Percentiles rank a stretch among this genome's conserved stretches.
Evolutionary conservation across 2,329 filamentous ascomycete species (phyloP).

Genomic region (Sclerotinia subarctica): DNA sequence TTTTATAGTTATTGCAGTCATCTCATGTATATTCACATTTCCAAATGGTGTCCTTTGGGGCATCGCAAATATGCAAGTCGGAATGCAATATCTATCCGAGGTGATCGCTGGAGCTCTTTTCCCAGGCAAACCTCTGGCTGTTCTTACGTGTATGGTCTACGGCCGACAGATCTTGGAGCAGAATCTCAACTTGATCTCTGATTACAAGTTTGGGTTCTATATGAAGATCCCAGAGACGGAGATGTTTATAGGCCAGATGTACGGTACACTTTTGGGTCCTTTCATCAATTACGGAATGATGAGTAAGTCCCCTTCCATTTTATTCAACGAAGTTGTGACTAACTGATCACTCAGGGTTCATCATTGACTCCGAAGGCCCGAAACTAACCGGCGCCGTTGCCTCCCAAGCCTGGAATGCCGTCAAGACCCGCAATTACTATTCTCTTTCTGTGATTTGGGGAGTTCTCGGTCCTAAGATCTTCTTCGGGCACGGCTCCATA

Average conservation of each 20-base stretch:
- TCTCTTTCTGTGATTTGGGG: slow-evolving; percentile 41
- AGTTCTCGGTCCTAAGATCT: slow-evolving; percentile 38
- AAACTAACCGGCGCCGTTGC: slow-evolving; percentile 29
- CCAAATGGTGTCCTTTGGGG: slow-evolving; percentile 40
- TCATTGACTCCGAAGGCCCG: slow-evolving; percentile 22
- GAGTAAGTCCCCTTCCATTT: slow-evolving; percentile 25
- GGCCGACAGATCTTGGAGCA: slow-evolving; percentile 40
- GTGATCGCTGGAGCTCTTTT: slow-evolving; percentile 48
- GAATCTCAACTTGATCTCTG: slow-evolving; percentile 38
- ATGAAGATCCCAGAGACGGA: slow-evolving; percentile 42
- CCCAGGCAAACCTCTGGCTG: slow-evolving; percentile 54
- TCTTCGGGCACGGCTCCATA: slow-evolving; percentile 31
- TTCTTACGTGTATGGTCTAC: slow-evolving; percentile 35
- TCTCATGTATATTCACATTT: slow-evolving; percentile 36
- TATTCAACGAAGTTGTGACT: not conserved
- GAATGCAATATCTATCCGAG: slow-evolving; percentile 47
- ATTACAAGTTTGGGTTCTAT: slow-evolving; percentile 42
- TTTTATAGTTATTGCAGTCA: slow-evolving; percentile 32
- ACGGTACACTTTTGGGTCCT: slow-evolving; percentile 38
- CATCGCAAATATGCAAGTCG: slow-evolving; percentile 48
- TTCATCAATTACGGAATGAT: slow-evolving; percentile 39
- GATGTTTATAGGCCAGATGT: slow-evolving; percentile 40
- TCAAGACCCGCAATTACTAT: slow-evolving; percentile 38
- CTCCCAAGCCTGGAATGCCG: slow-evolving; percentile 35
- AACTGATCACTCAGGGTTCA: slow-evolving; percentile 3